Percentiles rank a stretch among this genome's conserved stretches.
Conservation (phyloP, 345 rosid species). For the Pelargonium nanum region DNA sequence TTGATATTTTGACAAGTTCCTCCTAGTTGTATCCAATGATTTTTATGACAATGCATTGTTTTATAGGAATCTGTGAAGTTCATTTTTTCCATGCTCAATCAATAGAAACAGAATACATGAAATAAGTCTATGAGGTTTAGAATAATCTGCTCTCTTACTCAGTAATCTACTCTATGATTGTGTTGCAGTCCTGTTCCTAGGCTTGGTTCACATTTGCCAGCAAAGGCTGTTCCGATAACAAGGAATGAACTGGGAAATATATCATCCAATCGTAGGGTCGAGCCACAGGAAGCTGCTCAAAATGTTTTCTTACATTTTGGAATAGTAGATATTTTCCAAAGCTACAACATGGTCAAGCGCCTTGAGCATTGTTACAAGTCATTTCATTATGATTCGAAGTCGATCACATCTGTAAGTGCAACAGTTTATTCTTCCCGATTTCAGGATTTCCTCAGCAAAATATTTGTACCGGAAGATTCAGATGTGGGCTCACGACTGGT, state of each 20-base stretch:
- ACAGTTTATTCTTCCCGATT: constrained; percentile 39
- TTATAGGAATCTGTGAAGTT: too few species aligned
- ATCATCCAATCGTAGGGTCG: constrained; percentile 1
- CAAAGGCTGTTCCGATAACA: too few species aligned
- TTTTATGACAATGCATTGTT: too few species aligned
- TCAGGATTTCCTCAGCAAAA: constrained; percentile 35
- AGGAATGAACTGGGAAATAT: constrained; percentile 13
- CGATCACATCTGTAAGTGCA: constrained; percentile 48
- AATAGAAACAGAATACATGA: too few species aligned
- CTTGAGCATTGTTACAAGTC: constrained; percentile 47
- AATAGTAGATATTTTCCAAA: constrained; percentile 35
- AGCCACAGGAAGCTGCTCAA: constrained; percentile 15
- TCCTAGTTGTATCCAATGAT: too few species aligned
- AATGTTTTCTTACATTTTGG: constrained; percentile 34
- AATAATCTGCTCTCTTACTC: too few species aligned
- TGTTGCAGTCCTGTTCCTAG: too few species aligned
- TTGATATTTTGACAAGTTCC: too few species aligned
- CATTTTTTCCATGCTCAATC: too few species aligned
- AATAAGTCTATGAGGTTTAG: too few species aligned
- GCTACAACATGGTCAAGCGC: constrained; percentile 36
- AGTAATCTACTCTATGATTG: too few species aligned
- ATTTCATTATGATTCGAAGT: constrained; percentile 32
- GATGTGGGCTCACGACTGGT: constrained; percentile 1
- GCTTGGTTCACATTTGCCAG: too few species aligned
- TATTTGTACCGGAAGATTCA: constrained; percentile 27